These are phyloP conservation scores for Kalmusia sp. DNA, from an alignment of 2,329 filamentous ascomycete species.

Conservation along the genomic window DNA sequence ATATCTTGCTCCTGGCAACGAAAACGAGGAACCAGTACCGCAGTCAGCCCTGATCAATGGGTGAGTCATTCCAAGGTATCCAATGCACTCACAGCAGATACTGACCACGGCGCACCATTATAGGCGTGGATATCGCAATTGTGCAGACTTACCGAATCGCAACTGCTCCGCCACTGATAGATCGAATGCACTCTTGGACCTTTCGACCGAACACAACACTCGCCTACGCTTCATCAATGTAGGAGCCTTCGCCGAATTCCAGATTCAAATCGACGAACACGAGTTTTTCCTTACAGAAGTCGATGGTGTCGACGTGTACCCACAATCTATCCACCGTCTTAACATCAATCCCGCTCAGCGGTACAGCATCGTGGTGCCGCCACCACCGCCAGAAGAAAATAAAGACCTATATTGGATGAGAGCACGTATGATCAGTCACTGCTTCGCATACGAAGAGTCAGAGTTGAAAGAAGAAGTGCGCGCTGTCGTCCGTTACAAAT, in stretches of 20 bases:
- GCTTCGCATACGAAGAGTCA: conserved; percentile 62
- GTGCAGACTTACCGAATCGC: conserved; percentile 43
- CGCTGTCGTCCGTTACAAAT: conserved; percentile 58
- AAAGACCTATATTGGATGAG: conserved; percentile 54
- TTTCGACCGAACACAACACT: conserved; percentile 65
- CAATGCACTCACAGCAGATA: no score
- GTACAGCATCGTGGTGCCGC: conserved; percentile 69
- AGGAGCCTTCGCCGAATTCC: conserved; percentile 68
- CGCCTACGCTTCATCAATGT: conserved; percentile 76
- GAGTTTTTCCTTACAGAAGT: conserved; percentile 68
- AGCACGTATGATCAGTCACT: conserved; percentile 66
- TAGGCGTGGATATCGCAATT: conserved; percentile 43
- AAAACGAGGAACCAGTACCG: conserved; percentile 64
- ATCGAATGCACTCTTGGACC: conserved; percentile 37
- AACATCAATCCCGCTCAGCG: conserved; percentile 73
- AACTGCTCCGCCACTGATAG: conserved; percentile 44
- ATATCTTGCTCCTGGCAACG: conserved; percentile 59
- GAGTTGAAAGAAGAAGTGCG: conserved; percentile 56
- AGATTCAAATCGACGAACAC: conserved; percentile 69
- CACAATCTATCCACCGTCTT: conserved; percentile 62
- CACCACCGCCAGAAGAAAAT: conserved; percentile 57
- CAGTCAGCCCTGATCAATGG: conserved; percentile 55
- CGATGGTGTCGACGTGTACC: conserved; percentile 68
- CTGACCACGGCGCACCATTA: no score
- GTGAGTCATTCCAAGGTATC: no score